Evolutionary conservation across 495 filamentous ascomycete species (phyloP), one percentile per base, ranked within the genome.

Genomic region (Sporormia fimetaria): DNA sequence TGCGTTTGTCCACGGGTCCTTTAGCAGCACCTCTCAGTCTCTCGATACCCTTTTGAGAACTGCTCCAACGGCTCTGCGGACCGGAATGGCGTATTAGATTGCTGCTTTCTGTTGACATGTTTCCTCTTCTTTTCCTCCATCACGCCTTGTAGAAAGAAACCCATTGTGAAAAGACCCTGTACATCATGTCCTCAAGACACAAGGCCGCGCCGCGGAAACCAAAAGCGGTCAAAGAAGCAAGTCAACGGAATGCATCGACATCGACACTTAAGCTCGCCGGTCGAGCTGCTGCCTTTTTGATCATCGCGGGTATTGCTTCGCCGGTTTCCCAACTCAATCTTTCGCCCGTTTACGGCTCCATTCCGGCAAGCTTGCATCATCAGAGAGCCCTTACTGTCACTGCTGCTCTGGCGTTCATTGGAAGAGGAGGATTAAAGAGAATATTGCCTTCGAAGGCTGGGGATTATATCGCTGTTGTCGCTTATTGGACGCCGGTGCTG

Each of bases 271-370:
- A 45, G 37, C 49, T 49, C 34, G 28, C 46, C 16, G 35, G 35
- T 14, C 32, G 39, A 31, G 51, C 51, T 18, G 39, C 47, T 21
- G 42, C 35, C 12, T 32, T 87, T 34, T 68, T 92, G 44, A 44
- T 71, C 16, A 69, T 90, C 30, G 69, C 77, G n/a, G 86, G 82
- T 1, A 57, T 80, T 31, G 80, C 73, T 44, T 83, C 84, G 15
- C 76, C 75, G 39, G 73, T 84, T 37, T 90, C 84, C 17, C 69
- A 80, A 49, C 64, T 84, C 45, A 75, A 69, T 4, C 62, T 96
- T 23, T 78, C 83, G 15, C 90, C 88, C 2, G 80, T 87, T 15
- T 96, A 92, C 63, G 88, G 88, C 16, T 72, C 77, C 11, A 77
- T 86, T 16, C 78, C 88, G 7, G 59, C 84, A 1, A 69, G 74